These are phyloP conservation scores for Penicillium sp. DNA, from an alignment of 2,329 filamentous ascomycete genomes.

Conservation along the genomic window DNA sequence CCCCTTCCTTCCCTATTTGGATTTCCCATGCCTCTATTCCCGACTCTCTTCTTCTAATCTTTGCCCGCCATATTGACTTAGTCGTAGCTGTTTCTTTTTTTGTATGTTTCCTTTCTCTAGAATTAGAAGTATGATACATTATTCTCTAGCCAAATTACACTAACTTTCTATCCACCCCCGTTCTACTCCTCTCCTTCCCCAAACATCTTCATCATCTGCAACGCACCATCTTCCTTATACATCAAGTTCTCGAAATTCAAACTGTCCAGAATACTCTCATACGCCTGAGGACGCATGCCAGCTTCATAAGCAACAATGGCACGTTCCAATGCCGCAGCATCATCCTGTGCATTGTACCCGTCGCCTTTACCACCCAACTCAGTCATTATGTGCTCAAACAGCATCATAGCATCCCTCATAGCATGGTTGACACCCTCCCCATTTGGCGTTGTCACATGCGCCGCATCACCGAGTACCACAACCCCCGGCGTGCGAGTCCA, in stretches of 20 bases:
- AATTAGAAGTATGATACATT: no score
- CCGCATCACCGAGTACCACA: conserved; percentile 32
- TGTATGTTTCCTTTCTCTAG: no score
- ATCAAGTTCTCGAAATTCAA: conserved; percentile 4
- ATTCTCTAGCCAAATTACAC: not conserved
- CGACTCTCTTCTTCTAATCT: no score
- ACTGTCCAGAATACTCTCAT: conserved; percentile 9
- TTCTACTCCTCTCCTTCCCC: not conserved
- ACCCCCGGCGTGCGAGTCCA: conserved; percentile 28
- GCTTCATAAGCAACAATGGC: conserved; percentile 25
- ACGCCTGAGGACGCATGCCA: conserved; percentile 25
- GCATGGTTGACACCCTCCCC: conserved; percentile 34
- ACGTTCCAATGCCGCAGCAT: conserved; percentile 15
- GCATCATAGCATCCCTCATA: conserved; percentile 29
- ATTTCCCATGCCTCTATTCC: no score
- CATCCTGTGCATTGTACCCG: not conserved
- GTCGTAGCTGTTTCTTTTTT: no score
- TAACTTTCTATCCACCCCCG: not conserved
- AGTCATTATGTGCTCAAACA: conserved; percentile 2
- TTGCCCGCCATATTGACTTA: no score
- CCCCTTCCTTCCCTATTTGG: no score
- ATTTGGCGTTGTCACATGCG: conserved; percentile 30
- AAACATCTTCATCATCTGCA: not conserved
- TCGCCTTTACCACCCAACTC: not conserved
- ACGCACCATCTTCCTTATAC: not conserved